Evolutionary conservation across 257 asterid genomes (phyloP).

Genomic region (Scutellaria baicalensis): DNA sequence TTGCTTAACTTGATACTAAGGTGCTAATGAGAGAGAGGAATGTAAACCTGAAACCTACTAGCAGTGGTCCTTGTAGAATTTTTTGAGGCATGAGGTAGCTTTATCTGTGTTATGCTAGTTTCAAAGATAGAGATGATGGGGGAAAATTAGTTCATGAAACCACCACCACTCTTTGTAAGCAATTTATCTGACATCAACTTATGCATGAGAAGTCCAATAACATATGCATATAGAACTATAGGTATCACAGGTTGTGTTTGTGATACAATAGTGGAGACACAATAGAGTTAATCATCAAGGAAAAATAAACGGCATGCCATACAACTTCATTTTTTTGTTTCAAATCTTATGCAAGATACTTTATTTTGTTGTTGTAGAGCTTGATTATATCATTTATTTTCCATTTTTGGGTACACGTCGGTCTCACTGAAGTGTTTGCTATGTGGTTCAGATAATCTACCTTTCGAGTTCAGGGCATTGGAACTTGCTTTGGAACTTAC

Average conservation of each 20-base stretch:
- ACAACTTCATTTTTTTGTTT: neutral
- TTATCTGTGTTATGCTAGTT: neutral
- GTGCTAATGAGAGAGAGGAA: no score
- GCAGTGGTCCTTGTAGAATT: no score
- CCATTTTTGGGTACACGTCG: neutral
- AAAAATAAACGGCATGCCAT: neutral
- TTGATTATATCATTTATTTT: neutral
- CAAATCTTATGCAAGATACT: neutral
- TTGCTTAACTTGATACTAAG: neutral
- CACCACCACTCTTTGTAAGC: no score
- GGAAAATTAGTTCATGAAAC: no score
- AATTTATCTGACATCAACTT: neutral
- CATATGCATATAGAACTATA: neutral
- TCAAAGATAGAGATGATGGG: neutral
- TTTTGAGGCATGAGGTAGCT: neutral
- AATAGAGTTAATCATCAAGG: no score
- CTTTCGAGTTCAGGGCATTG: slow-evolving; percentile 94
- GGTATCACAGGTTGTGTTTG: no score
- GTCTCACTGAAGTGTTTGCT: slow-evolving; percentile 19
- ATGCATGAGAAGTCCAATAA: neutral
- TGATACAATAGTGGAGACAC: no score
- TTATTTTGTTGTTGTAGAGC: neutral
- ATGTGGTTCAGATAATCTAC: slow-evolving; percentile 76
- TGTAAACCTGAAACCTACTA: no score
- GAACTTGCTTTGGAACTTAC: slow-evolving; percentile 95